Conservation (phyloP, 257 asterid genomes). For the Pogostemon cablin region DNA sequence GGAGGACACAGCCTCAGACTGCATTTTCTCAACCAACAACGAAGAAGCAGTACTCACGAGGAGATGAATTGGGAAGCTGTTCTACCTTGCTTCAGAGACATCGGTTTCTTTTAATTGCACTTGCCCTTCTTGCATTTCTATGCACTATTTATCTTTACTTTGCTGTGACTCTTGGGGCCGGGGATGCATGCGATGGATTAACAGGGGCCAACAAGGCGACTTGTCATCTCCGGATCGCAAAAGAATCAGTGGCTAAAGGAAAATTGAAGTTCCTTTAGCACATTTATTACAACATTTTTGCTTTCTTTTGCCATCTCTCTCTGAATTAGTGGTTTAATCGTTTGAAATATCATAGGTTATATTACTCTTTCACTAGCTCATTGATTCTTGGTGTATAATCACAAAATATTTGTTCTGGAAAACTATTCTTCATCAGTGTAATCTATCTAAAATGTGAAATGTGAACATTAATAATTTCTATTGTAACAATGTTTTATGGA, state of each 20-base stretch:
- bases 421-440: conserved; percentile 28
- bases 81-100: conserved; percentile 62
- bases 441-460: conserved; percentile 20
- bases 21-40: conserved; percentile 51
- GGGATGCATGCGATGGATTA: conserved; percentile 56
- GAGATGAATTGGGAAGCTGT: conserved; percentile 55
- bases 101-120: conserved; percentile 65
- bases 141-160: conserved; percentile 80
- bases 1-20: conserved; percentile 65
- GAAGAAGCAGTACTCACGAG: conserved; percentile 42
- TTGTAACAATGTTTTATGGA: conserved; percentile 5
- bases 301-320: conserved; percentile 12
- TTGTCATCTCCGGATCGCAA: conserved; percentile 49
- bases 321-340: conserved; percentile 3
- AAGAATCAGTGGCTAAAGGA: conserved; percentile 48
- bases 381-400: conserved; percentile 38
- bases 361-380: conserved; percentile 23
- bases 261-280: conserved; percentile 60
- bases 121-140: conserved; percentile 55
- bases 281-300: conserved; percentile 32
- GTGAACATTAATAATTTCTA: background rate
- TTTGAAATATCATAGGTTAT: conserved; percentile 28
- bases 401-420: conserved; percentile 23
- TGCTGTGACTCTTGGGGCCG: conserved; percentile 62
- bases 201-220: conserved; percentile 49